These are phyloP conservation scores for Xylariaceae sp. DNA, from an alignment of 2,329 filamentous ascomycete genomes.

Conservation along the genomic window DNA sequence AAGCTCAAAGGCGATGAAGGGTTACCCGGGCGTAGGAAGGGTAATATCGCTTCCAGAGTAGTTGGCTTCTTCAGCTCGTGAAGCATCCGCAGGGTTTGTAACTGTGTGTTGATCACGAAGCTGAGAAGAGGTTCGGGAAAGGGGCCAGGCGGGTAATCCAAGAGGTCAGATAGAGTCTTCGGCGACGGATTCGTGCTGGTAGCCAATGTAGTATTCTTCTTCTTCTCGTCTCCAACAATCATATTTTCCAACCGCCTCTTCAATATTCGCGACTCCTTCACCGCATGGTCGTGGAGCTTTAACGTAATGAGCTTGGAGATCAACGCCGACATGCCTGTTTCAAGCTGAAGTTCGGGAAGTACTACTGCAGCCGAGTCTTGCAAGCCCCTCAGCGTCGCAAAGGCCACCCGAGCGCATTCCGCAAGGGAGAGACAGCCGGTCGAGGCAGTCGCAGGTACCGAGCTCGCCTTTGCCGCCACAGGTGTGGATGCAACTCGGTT, in stretches of 20 bases:
- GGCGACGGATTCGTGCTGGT: constrained; percentile 34
- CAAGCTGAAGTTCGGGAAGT: constrained; percentile 61
- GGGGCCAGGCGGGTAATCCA: constrained; percentile 52
- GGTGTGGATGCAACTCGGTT: constrained; percentile 56
- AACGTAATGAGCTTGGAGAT: constrained; percentile 60
- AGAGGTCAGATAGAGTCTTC: constrained; percentile 50
- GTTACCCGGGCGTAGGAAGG: constrained; percentile 48
- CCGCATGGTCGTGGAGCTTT: constrained; percentile 60
- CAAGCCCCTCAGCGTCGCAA: constrained; percentile 56
- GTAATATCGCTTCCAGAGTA: constrained; percentile 52
- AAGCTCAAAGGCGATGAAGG: constrained; percentile 54
- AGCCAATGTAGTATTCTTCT: constrained; percentile 31
- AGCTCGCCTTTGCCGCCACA: constrained; percentile 32
- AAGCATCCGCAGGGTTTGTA: constrained; percentile 60
- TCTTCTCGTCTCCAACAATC: constrained; percentile 21
- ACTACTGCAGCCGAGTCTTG: constrained; percentile 49
- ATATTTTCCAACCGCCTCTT: constrained; percentile 56
- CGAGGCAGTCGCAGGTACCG: constrained; percentile 26
- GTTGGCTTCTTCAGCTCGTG: constrained; percentile 53
- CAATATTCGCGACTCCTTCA: constrained; percentile 62
- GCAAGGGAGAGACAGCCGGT: constrained; percentile 51
- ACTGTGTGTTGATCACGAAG: constrained; percentile 59
- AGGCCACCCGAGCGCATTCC: constrained; percentile 65
- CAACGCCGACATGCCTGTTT: constrained; percentile 67
- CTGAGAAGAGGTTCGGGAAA: constrained; percentile 40